A percentile compares a stretch with the other conserved stretches of the same genome.
phyloP scores from a whole-genome alignment of 2,329 filamentous ascomycete genomes.

The Hypoxylon sp. region DNA sequence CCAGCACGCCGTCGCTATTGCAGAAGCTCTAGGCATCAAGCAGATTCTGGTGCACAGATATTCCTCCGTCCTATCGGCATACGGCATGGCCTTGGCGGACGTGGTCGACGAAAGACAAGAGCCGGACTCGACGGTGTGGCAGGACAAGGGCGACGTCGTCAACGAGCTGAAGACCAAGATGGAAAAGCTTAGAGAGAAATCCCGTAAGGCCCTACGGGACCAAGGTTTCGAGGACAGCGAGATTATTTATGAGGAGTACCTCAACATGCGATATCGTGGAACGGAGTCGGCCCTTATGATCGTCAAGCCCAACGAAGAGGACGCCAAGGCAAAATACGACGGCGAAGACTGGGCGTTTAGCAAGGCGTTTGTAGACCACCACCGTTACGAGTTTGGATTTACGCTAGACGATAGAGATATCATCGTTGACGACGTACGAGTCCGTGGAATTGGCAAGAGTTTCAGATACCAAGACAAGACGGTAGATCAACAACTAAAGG shows the following conservation, averaged over 20 bases:
- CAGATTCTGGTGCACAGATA: conserved; percentile 89
- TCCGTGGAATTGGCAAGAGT: conserved; percentile 89
- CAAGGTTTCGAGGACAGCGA: conserved; percentile 81
- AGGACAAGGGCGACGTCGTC: conserved; percentile 67
- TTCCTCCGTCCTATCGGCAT: conserved; percentile 88
- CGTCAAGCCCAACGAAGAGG: conserved; percentile 72
- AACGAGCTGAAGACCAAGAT: conserved; percentile 78
- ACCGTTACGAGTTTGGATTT: conserved; percentile 93
- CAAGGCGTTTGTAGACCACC: conserved; percentile 85
- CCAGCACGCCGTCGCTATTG: conserved; percentile 52
- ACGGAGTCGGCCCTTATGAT: conserved; percentile 94
- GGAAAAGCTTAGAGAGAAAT: conserved; percentile 81
- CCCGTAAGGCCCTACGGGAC: conserved; percentile 72
- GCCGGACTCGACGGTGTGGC: conserved; percentile 73
- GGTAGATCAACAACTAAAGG: conserved; percentile 84
- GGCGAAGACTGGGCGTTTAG: conserved; percentile 85
- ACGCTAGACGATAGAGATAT: conserved; percentile 85
- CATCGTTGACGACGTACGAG: conserved; percentile 89
- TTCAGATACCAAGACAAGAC: conserved; percentile 83
- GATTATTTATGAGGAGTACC: conserved; percentile 89
- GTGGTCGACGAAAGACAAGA: conserved; percentile 92
- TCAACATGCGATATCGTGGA: conserved; percentile 92
- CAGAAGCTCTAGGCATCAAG: conserved; percentile 75
- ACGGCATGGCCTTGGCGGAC: conserved; percentile 91
- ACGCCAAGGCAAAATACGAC: conserved; percentile 68